These are phyloP conservation scores for Scytalidium sp. DNA, from an alignment of 2,329 filamentous ascomycete species.

Conservation along the genomic window DNA sequence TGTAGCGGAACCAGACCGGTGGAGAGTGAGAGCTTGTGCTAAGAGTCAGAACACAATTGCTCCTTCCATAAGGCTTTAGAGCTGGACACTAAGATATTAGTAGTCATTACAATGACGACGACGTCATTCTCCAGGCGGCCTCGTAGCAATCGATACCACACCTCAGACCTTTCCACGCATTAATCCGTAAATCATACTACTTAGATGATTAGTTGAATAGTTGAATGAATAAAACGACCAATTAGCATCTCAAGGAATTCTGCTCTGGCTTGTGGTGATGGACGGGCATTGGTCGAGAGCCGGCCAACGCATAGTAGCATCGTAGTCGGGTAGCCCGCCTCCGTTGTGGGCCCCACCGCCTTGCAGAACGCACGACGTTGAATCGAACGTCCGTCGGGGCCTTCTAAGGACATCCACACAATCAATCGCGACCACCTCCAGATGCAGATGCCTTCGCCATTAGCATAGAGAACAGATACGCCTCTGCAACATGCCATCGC, in stretches of 20 bases:
- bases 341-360: not conserved
- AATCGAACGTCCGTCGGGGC: not conserved
- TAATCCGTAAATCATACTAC: too few species aligned
- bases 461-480: not conserved
- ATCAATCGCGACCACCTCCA: not conserved
- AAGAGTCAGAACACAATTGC: not conserved
- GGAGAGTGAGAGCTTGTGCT: not conserved
- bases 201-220: too few species aligned
- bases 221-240: not conserved
- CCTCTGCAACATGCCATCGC: conserved; percentile 20
- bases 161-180: too few species aligned
- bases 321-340: not conserved
- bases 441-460: not conserved
- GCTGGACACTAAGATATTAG: too few species aligned
- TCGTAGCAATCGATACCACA: too few species aligned
- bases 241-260: too few species aligned
- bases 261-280: not conserved
- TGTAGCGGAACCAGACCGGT: not conserved
- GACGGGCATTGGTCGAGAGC: not conserved
- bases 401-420: too few species aligned
- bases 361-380: not conserved
- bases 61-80: not conserved
- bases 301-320: not conserved
- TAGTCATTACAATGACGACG: too few species aligned
- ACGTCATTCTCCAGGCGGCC: too few species aligned